phyloP scores from a whole-genome alignment of 2,329 filamentous ascomycete genomes.

The Xylaria sp. region DNA sequence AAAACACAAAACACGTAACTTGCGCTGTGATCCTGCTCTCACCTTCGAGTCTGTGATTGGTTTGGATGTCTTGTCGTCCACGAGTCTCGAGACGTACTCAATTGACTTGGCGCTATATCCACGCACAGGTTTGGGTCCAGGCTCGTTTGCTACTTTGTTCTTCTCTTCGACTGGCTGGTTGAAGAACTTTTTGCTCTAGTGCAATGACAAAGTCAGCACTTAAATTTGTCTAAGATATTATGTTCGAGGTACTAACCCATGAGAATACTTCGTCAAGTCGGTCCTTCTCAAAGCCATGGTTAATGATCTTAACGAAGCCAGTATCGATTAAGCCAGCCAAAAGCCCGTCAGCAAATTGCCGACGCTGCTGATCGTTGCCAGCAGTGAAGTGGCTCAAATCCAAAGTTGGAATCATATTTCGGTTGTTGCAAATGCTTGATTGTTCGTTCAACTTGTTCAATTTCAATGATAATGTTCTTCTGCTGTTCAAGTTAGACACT shows the following conservation, averaged over 20 bases:
- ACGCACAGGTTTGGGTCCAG: constrained; percentile 25
- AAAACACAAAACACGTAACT: not conserved
- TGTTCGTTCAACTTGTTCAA: not conserved
- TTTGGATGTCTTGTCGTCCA: constrained; percentile 27
- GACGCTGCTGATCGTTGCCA: constrained; percentile 21
- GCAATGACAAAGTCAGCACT: not conserved
- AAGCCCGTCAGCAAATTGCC: constrained; percentile 26
- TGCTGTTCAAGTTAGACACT: not conserved
- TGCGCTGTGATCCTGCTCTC: not conserved
- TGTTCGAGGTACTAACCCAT: constrained; percentile 10
- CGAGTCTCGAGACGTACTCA: constrained; percentile 27
- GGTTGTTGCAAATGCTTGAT: not conserved
- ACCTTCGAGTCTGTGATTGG: constrained; percentile 27
- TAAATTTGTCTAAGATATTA: not conserved
- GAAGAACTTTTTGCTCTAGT: constrained; percentile 25
- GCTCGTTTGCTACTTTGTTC: constrained; percentile 23
- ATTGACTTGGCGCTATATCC: constrained; percentile 26
- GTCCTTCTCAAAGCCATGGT: constrained; percentile 18
- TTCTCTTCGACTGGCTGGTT: constrained; percentile 14
- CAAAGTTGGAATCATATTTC: constrained; percentile 23
- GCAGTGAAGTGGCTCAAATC: constrained; percentile 25
- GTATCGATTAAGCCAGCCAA: constrained; percentile 22
- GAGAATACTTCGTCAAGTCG: constrained; percentile 20
- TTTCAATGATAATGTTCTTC: not conserved
- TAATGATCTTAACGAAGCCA: constrained; percentile 28